Base-by-base conservation (phyloP, 352 stramenopile species). In the Phytopythium cucurbitacearum region DNA sequence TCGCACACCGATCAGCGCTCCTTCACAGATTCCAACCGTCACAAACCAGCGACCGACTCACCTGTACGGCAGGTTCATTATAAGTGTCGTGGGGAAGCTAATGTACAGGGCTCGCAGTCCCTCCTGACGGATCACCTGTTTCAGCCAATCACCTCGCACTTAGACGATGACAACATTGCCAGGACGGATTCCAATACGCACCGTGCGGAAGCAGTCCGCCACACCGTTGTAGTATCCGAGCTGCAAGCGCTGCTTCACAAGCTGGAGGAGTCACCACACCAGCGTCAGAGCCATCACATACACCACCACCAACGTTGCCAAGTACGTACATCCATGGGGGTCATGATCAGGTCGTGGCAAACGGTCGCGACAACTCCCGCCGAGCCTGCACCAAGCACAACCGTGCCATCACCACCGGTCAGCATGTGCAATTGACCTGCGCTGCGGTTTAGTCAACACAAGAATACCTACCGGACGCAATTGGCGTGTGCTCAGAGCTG, bases 211-310 rank as follows among this genome's bases (percentile, higher is more conserved):
- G 65, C 91, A 96, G 69, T 98, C 80, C 11, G 61, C 46, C 15
- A 98, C 82, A 60, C 94, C 95, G 36, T 72, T 76, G 76, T 99
- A 99, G 73, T 99, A 97, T 51, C 97, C 97, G 59, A 99, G 86
- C 75, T 99, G 97, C 64, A 99, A 78, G 35, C 97, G 85, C 76
- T 99, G 97, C 80, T 99, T 99, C 43, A 99, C 71, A 0, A 99
- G 96, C 81, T 91, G 47, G 38, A 37, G 46, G 34, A 15, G n/a
- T 13, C 35, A n/a, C 3, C 40, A 47, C 33, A 46, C 47, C 38
- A 51, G 16, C 45, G 3, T 35, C 13, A 48, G 9, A 38, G 51
- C 15, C 45, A 36, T 21, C 28, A 54, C 40, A 21, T 36, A 43
- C 53, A 13, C 4, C 39, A 40, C 37, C 51, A 4, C 41, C 4